phyloP scores from a whole-genome alignment of 345 rosid genomes.

The Boechera stricta region DNA sequence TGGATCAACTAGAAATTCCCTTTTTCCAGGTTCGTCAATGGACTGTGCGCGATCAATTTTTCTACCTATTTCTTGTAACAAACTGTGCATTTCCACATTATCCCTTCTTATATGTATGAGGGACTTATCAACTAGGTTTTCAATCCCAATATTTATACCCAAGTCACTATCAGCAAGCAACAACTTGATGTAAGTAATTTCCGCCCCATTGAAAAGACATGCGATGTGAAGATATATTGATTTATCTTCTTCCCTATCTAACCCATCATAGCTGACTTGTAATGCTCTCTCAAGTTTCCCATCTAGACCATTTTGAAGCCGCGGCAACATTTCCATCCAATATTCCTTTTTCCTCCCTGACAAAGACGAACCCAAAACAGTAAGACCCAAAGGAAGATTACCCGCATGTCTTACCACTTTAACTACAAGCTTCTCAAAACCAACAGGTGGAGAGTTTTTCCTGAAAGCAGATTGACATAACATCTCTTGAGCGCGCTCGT shows the following conservation, averaged over 20 bases:
- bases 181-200: no score
- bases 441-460: neutral
- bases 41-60: neutral
- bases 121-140: neutral
- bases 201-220: no score
- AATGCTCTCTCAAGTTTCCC: neutral
- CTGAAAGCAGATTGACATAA: conserved; percentile 37
- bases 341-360: conserved; percentile 6
- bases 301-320: conserved; percentile 1
- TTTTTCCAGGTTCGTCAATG: no score
- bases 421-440: neutral
- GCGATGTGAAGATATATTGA: no score
- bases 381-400: conserved; percentile 46
- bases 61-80: neutral
- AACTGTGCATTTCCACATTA: neutral
- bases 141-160: neutral
- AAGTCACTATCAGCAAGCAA: no score
- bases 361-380: conserved; percentile 34
- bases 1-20: no score
- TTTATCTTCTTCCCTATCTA: no score
- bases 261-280: neutral
- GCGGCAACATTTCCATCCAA: conserved; percentile 37
- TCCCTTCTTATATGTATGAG: neutral
- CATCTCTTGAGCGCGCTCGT: conserved; percentile 28
- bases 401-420: neutral